Conservation (phyloP, 495 filamentous ascomycete genomes). For the Glonium stellatum region DNA sequence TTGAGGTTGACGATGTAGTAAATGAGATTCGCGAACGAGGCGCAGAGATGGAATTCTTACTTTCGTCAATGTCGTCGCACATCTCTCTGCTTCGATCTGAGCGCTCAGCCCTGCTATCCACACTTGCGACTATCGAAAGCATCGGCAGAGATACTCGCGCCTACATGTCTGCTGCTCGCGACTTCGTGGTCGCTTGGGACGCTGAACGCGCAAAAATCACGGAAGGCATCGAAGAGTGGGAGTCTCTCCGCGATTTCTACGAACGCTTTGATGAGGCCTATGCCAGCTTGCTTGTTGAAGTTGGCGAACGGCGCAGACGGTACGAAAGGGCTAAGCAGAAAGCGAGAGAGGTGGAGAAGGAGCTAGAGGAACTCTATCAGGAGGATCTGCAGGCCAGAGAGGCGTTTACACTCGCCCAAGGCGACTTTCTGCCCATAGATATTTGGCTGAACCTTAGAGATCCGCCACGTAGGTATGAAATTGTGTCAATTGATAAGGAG, state of each 20-base stretch:
- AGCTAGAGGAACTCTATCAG: constrained; percentile 63
- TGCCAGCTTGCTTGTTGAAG: constrained; percentile 73
- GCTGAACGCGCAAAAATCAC: constrained; percentile 53
- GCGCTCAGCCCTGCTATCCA: constrained; percentile 10
- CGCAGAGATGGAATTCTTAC: constrained; percentile 65
- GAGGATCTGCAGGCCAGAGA: constrained; percentile 67
- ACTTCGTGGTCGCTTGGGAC: constrained; percentile 69
- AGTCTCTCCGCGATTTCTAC: constrained; percentile 67
- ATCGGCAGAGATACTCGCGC: constrained; percentile 56
- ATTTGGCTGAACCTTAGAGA: constrained; percentile 73
- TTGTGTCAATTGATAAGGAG: constrained; percentile 34
- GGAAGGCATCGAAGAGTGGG: constrained; percentile 43
- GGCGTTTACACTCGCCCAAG: constrained; percentile 70
- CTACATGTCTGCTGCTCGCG: constrained; percentile 62
- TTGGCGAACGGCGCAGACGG: constrained; percentile 61
- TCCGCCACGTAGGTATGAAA: constrained; percentile 52
- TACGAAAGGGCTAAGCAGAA: constrained; percentile 67
- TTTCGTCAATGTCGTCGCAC: constrained; percentile 53
- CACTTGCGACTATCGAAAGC: constrained; percentile 27
- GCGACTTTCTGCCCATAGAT: constrained; percentile 79
- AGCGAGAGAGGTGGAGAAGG: constrained; percentile 64
- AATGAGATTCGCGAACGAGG: constrained; percentile 71
- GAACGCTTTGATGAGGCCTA: constrained; percentile 79
- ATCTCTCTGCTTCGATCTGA: constrained; percentile 48
- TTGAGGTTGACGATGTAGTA: constrained; percentile 84